These are phyloP conservation scores for Alternaria atra DNA, from an alignment of 2,329 filamentous ascomycete species.

Conservation along the genomic window DNA sequence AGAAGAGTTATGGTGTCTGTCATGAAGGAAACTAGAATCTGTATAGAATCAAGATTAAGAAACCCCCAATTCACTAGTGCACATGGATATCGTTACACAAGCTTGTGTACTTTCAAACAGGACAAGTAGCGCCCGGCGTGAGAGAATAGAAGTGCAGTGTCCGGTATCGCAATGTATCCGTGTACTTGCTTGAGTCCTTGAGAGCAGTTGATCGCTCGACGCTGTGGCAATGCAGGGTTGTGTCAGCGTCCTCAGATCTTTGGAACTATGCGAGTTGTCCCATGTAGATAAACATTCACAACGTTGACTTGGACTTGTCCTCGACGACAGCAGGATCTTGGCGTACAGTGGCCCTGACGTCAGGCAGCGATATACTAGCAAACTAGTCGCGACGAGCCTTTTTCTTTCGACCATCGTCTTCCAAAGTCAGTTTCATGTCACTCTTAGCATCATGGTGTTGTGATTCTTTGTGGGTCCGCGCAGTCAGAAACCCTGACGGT, in stretches of 20 bases:
- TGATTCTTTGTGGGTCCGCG: neutral
- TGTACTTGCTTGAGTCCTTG: neutral
- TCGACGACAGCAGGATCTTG: neutral
- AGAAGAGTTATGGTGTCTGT: neutral
- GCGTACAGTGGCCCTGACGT: neutral
- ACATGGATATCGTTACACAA: no score
- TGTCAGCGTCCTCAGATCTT: no score
- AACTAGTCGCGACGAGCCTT: neutral
- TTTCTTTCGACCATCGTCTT: neutral
- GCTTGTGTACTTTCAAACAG: neutral
- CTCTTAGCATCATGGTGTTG: neutral
- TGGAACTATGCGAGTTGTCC: neutral
- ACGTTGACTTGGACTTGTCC: no score
- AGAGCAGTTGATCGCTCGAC: neutral
- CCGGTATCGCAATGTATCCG: slow-evolving; percentile 1
- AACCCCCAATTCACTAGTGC: neutral
- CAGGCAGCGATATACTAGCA: neutral
- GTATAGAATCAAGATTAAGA: neutral
- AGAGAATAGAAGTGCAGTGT: neutral
- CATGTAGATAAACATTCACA: neutral
- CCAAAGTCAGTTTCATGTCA: neutral
- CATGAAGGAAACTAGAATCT: neutral
- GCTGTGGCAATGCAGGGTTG: neutral
- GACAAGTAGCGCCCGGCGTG: neutral
- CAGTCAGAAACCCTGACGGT: neutral